Evolutionary conservation across 2,329 filamentous ascomycete genomes (phyloP).

Genomic region (Madurella mycetomatis): DNA sequence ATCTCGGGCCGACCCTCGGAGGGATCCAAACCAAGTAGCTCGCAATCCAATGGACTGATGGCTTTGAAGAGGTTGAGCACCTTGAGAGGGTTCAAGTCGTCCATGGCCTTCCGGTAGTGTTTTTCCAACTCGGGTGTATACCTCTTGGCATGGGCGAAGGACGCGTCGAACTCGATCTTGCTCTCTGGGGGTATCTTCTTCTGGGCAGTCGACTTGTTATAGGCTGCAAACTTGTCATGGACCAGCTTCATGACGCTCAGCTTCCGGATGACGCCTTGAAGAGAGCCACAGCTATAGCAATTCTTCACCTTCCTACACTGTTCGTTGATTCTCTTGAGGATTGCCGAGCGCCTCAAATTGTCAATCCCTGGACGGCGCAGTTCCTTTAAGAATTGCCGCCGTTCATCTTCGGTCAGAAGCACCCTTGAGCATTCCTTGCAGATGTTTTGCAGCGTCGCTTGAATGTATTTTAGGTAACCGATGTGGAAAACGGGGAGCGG

Average conservation of each 20-base stretch:
- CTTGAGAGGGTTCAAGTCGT: conserved; percentile 85
- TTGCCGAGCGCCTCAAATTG: conserved; percentile 75
- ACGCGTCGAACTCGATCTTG: conserved; percentile 81
- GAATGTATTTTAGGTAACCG: conserved; percentile 90
- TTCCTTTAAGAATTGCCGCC: conserved; percentile 71
- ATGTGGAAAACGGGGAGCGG: conserved; percentile 93
- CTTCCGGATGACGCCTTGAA: conserved; percentile 92
- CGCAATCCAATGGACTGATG: conserved; percentile 80
- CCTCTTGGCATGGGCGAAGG: conserved; percentile 74
- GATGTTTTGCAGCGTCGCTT: conserved; percentile 87
- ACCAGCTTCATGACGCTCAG: conserved; percentile 87
- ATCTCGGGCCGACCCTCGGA: conserved; percentile 86
- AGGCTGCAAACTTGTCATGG: conserved; percentile 87
- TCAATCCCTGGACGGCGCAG: conserved; percentile 79
- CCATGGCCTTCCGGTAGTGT: conserved; percentile 85
- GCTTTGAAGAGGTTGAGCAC: conserved; percentile 89
- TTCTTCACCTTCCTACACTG: conserved; percentile 82
- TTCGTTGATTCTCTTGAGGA: conserved; percentile 83
- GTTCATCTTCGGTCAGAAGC: conserved; percentile 74
- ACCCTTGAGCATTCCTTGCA: conserved; percentile 92
- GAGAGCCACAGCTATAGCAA: conserved; percentile 73
- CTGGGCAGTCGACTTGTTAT: conserved; percentile 80
- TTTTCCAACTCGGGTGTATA: conserved; percentile 81
- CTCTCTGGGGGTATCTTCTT: conserved; percentile 78
- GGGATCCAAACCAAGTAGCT: conserved; percentile 83